Evolutionary conservation across 2,329 filamentous ascomycete species (phyloP), one percentile per base, ranked within the genome.

Genomic region (Pseudopithomyces chartarum): DNA sequence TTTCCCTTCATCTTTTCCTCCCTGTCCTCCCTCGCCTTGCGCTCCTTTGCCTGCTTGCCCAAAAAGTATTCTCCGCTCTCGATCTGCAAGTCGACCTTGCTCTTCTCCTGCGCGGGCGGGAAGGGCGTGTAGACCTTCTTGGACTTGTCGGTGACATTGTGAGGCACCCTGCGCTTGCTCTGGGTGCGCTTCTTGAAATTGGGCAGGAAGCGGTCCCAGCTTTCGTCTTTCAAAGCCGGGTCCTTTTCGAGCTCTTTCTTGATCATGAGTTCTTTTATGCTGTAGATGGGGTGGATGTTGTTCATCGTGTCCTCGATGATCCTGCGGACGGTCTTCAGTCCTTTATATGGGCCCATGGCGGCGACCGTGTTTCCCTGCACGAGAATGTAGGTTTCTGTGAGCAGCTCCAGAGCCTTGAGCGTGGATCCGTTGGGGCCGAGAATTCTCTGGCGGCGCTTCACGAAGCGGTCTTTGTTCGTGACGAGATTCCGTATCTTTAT

Each of bases 121-220:
- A 99, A 99, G 10, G 95, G 94, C 63, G 96, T 99, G 82, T 97
- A 99, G 12, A 83, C 79, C 85, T 97, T 98, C 85, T 94, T 96
- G 73, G 82, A 79, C 85, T 99, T 99, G 82, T 99, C 93, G 52
- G 86, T 92, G 73, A 99, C 88, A 71, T 91, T 92, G 82, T 86
- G 86, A 0, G 95, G 96, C 67, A 88, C 87, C 65, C 87, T 86
- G 64, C 95, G 85, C 81, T 92, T 93, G 80, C 87, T 92, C 63
- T 98, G 84, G 54, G 89, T 94, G 71, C 91, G 88, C 82, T 91
- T 96, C 85, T 96, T 97, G 83, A 98, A 98, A 76, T 99, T 92
- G 49, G 95, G 95, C 50, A 99, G 82, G 81, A 98, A 99, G 17
- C 94, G 87, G 70, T 96, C 92, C 94, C 94, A 99, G 75, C 87